Evolutionary conservation across 345 rosid species (phyloP).

Genomic region (Lepidium aucheri): DNA sequence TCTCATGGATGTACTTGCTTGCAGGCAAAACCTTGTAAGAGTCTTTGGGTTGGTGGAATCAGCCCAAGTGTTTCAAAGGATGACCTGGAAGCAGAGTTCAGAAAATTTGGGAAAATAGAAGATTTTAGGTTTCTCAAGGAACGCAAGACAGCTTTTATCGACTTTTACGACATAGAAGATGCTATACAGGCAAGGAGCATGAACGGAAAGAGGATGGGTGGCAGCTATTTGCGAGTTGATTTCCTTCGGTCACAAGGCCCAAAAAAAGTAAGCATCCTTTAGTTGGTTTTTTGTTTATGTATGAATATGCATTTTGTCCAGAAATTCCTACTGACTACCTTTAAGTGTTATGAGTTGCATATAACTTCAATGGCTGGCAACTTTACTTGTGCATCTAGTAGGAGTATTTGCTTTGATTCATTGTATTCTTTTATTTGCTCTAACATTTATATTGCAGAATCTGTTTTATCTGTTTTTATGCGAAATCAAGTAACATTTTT

Average conservation of each 20-base stretch:
- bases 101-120: slow-evolving; percentile 67
- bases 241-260: slow-evolving; percentile 65
- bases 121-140: slow-evolving; percentile 73
- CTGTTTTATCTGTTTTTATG: background rate
- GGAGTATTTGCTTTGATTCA: background rate
- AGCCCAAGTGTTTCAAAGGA: slow-evolving; percentile 53
- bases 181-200: slow-evolving; percentile 72
- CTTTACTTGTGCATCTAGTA: background rate
- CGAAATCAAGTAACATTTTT: slow-evolving; percentile 2
- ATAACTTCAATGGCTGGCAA: background rate
- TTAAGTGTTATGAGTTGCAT: background rate
- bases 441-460: background rate
- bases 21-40: slow-evolving; percentile 80
- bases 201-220: slow-evolving; percentile 72
- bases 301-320: background rate
- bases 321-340: background rate
- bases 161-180: slow-evolving; percentile 55
- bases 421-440: background rate
- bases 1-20: slow-evolving; percentile 14
- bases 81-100: slow-evolving; percentile 64
- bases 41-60: slow-evolving; percentile 91
- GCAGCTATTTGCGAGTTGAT: slow-evolving; percentile 84
- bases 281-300: background rate
- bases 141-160: slow-evolving; percentile 68
- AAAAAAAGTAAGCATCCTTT: slow-evolving; percentile 56